A percentile compares a stretch with the other conserved stretches of the same genome.
Conservation (phyloP, 225 moss, liverwort and hornwort species). For the Bryoerythrophyllum caledonicum region DNA sequence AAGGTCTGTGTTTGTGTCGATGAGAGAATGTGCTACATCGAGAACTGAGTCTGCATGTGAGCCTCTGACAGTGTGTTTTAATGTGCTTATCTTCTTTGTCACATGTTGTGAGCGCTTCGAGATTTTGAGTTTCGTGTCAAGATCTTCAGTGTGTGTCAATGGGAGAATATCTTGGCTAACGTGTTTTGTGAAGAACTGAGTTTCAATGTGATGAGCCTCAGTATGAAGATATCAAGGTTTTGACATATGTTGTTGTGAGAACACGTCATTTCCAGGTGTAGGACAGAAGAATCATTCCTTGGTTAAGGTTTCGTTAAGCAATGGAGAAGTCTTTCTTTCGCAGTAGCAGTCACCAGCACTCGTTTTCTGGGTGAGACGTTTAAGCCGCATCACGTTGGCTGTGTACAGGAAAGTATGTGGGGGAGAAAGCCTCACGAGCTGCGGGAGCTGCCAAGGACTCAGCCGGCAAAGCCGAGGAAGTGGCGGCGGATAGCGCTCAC, state of each 20-base stretch:
- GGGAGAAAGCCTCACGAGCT: conserved; percentile 30
- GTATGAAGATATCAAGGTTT: neutral
- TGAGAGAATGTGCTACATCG: too few relatives aligned
- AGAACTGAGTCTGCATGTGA: too few relatives aligned
- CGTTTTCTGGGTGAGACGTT: neutral
- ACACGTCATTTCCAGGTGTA: neutral
- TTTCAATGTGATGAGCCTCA: too few relatives aligned
- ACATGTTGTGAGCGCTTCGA: too few relatives aligned
- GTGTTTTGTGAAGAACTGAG: too few relatives aligned
- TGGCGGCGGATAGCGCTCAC: conserved; percentile 43
- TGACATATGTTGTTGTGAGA: neutral
- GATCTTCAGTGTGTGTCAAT: too few relatives aligned
- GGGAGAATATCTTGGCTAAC: neutral
- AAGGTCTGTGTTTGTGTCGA: neutral
- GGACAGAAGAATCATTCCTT: neutral
- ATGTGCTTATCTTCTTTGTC: too few relatives aligned
- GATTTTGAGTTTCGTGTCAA: too few relatives aligned
- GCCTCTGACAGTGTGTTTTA: too few relatives aligned
- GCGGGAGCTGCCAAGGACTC: conserved; percentile 37
- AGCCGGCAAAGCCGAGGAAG: conserved; percentile 34
- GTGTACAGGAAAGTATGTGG: conserved; percentile 32
- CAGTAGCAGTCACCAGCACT: neutral
- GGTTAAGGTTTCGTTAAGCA: neutral
- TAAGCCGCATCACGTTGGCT: neutral
- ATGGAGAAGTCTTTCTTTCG: neutral